phyloP scores from a whole-genome alignment of 371 early-diverging fungal genomes.

The Scutellospora calospora region DNA sequence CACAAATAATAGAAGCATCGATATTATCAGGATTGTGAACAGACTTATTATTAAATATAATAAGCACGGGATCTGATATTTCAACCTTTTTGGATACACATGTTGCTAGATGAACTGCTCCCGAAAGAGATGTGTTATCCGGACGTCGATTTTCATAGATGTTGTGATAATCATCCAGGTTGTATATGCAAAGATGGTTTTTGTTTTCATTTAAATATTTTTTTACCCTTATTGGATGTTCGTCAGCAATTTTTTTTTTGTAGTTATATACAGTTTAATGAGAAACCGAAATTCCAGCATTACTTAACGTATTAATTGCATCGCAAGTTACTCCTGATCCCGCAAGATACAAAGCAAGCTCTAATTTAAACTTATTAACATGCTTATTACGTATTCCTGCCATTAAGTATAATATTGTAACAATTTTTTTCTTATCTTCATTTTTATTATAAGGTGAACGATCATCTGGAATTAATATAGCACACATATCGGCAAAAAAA shows the following conservation, averaged over 20 bases:
- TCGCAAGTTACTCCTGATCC: neutral
- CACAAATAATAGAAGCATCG: neutral
- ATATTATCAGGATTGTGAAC: neutral
- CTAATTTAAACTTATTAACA: neutral
- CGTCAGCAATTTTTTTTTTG: neutral
- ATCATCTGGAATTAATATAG: neutral
- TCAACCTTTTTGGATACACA: neutral
- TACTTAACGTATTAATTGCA: slow-evolving; percentile 1
- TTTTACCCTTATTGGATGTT: slow-evolving; percentile 2
- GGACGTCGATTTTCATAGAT: neutral
- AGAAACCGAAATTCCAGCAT: neutral
- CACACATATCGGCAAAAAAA: neutral
- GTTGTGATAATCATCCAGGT: neutral
- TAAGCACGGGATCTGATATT: neutral
- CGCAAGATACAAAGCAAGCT: neutral
- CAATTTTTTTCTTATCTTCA: neutral
- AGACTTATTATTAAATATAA: slow-evolving; percentile 4
- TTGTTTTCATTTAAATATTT: slow-evolving; percentile 11
- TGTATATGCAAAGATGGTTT: slow-evolving; percentile 2
- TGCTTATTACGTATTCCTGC: neutral
- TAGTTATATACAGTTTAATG: neutral
- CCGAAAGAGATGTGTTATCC: neutral
- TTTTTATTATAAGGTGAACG: neutral
- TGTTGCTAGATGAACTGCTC: neutral
- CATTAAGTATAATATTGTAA: neutral